Percentiles rank a stretch among this genome's conserved stretches.
Conservation (phyloP, 2,329 filamentous ascomycete species). For the Endoconidiophora laricicola region DNA sequence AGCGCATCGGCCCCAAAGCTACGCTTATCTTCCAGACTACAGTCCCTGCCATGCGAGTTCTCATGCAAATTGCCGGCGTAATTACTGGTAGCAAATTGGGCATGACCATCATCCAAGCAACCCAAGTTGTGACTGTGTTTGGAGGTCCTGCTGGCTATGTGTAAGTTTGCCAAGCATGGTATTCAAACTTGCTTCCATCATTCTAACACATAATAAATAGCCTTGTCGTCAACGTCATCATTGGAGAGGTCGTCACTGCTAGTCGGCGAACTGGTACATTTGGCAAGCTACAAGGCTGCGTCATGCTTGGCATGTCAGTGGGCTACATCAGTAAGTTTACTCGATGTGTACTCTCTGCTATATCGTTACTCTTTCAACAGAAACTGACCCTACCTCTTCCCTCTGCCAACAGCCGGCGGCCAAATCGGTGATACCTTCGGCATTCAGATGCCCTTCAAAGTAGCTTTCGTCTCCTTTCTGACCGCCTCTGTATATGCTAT, state of each 20-base stretch:
- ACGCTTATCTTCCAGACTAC: slow-evolving; percentile 47
- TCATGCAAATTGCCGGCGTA: slow-evolving; percentile 48
- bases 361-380: not conserved
- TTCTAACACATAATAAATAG: slow-evolving; percentile 17
- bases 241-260: slow-evolving; percentile 46
- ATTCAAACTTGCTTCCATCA: not conserved
- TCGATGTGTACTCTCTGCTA: not conserved
- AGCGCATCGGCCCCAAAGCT: slow-evolving; percentile 44
- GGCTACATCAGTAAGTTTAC: slow-evolving; percentile 38
- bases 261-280: slow-evolving; percentile 45
- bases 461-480: slow-evolving; percentile 41
- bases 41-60: slow-evolving; percentile 46
- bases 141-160: slow-evolving; percentile 55
- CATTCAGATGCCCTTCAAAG: slow-evolving; percentile 47
- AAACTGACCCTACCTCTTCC: not conserved
- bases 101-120: slow-evolving; percentile 51
- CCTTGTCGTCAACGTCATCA: slow-evolving; percentile 50
- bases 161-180: slow-evolving; percentile 15
- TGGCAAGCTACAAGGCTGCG: slow-evolving; percentile 46
- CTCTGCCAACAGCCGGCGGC: slow-evolving; percentile 33
- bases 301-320: slow-evolving; percentile 49
- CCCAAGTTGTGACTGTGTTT: slow-evolving; percentile 50
- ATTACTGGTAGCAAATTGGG: slow-evolving; percentile 41
- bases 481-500: slow-evolving; percentile 26
- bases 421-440: slow-evolving; percentile 45